Base-by-base conservation (phyloP, 345 rosid genomes). In the Noccaea bulbosa region DNA sequence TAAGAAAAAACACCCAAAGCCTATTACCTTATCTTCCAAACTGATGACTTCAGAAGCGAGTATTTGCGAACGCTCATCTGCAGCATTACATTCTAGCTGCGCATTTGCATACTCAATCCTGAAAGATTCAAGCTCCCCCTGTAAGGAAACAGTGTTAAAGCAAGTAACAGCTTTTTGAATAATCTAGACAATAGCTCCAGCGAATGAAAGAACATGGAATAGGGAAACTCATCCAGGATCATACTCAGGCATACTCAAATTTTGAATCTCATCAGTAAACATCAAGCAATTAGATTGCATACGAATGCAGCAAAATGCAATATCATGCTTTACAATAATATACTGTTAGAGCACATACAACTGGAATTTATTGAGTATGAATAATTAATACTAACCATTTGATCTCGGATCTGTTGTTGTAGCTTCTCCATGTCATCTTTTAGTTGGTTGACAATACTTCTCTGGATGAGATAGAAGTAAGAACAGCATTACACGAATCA, bases 41-140 rank as follows among this genome's bases (percentile, higher is more conserved):
- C 92, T 86, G 44, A 95, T 92, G 69, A 92, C 99, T 83, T 95
- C 99, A 55, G 98, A 83, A 73, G 99, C 98, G 80, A 92, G 79
- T 75, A 95, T 82, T 45, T 85, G 89, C 39, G 97, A 89, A 17
- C 98, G 89, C 74, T 90, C 98, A 80, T 95, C 97, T 68, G 97
- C 91, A 48, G 97, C 99, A 74, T 62, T 83, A 67, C 97, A 90
- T 74, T 95, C 97, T 38, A 95, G 85, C 63, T 72, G 91, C 43
- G 85, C 98, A 79, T 86, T 90, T 48, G 84, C 71, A 61, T 78
- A 92, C 81, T 87, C 96, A 72, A 69, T 80, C 83, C 70, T 86
- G 50, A 85, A 44, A 73, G 92, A 83, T 73, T 95, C 98, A 74
- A 92, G 92, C 63, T 95, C 98, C 55, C 76, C 93, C 97, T 95